Evolutionary conservation across 306 rosid species (phyloP), one percentile per base, ranked within the genome.

Genomic region (Alnus rubra): DNA sequence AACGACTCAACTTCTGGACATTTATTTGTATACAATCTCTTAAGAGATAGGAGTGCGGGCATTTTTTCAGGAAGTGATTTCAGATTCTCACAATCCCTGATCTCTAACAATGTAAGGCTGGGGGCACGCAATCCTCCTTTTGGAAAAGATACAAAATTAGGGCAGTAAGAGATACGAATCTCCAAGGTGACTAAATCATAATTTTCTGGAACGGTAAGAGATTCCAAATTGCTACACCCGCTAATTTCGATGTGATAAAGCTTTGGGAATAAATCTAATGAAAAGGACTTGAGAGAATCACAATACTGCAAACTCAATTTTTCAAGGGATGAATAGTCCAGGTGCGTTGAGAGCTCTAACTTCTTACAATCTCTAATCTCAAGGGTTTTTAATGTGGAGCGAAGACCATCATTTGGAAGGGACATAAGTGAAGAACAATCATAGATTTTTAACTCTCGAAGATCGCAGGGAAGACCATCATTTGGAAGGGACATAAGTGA

Each of bases 91-190:
- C 51, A 48, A 48, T 11, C 1, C 0, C 1, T 11, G 9, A 48
- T 7, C 13, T 0, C 2, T 5, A 48, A 48, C 51, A 1, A 9
- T 16, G 5, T 4, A 7, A 76, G 56, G 19, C 7, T 76, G 1
- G 35, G 47, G 7, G 72, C 73, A 1, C 0, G 42, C 0, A 59
- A 23, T 75, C 58, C 78, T 63, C 14, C 50, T 1, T 16, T 31
- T 0, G 71, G 79, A 63, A 76, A 63, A 31, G 73, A 62, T 48
- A 63, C 58, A 52, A 82, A 82, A 51, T 72, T 77, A 62, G 3
- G 35, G 30, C 81, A 65, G 59, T 12, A 16, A 44, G 53, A 8
- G 67, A 33, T 28, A 54, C n/a, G 71, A 3, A 80, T 77, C 4
- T 49, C 35, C 15, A n/a, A 76, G 62, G 48, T 70, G 48, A 28